Base-by-base conservation (phyloP, 768 basidiomycete genomes). In the Tulasnella sp. region DNA sequence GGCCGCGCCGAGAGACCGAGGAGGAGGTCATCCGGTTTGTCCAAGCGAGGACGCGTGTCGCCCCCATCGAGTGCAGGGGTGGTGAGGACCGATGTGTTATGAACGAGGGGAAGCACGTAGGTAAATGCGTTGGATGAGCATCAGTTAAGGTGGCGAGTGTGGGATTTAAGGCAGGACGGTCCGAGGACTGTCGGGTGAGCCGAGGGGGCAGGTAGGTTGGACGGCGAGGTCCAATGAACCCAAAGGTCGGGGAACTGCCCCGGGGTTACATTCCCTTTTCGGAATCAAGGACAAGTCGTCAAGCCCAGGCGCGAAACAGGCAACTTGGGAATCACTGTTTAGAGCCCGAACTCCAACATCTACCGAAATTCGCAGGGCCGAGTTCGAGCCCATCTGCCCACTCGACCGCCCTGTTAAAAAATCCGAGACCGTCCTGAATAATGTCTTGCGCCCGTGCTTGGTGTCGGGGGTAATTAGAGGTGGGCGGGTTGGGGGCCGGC, bases 151-250 rank as follows among this genome's bases (percentile, higher is more conserved):
- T 44, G 44, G 44, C 44, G 44, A 44, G 50, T 50, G 50, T 54
- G 54, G 54, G 54, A n/a, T 54, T 54, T 54, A 20, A 24, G 54
- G 54, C 7, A 7, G 54, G 54, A n/a, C 54, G 54, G 54, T 54
- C 24, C 54, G 54, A 54, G 54, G 54, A 54, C 7, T 24, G 54
- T 54, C 54, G 64, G 34, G 64, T 37, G 64, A 69, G 64, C 64
- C 64, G 64, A 69, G 64, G 64, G 64, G 34, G 64, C 8, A 37
- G 34, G 28, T 37, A 69, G 28, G 64, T 69, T 69, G 34, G 64
- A 22, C 64, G 64, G 64, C 64, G 64, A 69, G 64, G 64, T 69
- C 64, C 64, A 69, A 31, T 69, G 64, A 31, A 69, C 64, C 64
- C 9, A 37, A 16, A 69, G 64, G 34, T 69, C 64, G 64, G 64